Base-by-base conservation (phyloP, 306 rosid species). In the Biancaea sappan region DNA sequence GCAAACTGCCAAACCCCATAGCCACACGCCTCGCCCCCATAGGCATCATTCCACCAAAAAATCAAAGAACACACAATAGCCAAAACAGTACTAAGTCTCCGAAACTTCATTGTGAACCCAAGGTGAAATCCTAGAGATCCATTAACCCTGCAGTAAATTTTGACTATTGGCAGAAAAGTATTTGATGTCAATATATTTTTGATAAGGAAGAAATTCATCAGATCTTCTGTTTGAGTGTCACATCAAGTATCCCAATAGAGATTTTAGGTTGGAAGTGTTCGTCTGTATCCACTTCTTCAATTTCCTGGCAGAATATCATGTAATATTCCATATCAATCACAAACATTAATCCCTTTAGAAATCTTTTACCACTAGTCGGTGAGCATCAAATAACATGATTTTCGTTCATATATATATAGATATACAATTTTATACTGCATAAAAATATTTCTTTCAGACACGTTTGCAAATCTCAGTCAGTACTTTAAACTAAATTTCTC, bases 281-380 rank as follows among this genome's bases (percentile, higher is more conserved):
- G 73, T 94, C 98, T 4, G 98, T 94, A 77, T 94, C 98, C 59
- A 94, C 96, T 88, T 91, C 97, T 80, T 94, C 98, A 44, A 94
- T 89, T 84, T 84, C 87, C 88, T 84, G 80, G 24, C 5, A 62
- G 16, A 68, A 63, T 32, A 34, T 80, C 54, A 68, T 16, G 62
- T 29, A 65, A 62, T 51, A 62, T 72, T 34, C 46, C 18, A 18
- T 38, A 58, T 61, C 59, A 80, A 61, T 43, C 71, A 10, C 40
- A 83, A 78, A 48, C 78, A 32, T 7, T n/a, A 31, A 57, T 44
- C 73, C 29, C n/a, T 24, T 47, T 5, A 43, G 28, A 21, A 18
- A 22, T 13, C 54, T 22, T 21, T 53, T 51, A 52, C 2, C n/a
- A 4, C 26, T 52, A 26, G 24, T 66, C 71, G 19, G 70, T 18